Evolutionary conservation across 441 rosid genomes (phyloP).

Genomic region (Adansonia gregorii): DNA sequence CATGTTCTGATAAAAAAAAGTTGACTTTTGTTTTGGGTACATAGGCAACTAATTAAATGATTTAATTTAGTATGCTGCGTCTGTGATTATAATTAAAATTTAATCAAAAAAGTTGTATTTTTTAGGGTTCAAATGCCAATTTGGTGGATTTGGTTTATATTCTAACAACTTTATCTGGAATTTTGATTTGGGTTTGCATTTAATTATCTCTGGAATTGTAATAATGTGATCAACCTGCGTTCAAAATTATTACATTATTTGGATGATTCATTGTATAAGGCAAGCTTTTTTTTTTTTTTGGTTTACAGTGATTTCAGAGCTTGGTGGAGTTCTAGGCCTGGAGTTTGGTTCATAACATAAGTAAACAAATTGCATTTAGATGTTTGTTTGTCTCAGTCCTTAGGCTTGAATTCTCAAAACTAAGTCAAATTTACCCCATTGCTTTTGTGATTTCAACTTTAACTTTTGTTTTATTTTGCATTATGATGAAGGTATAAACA

Average conservation of each 20-base stretch:
- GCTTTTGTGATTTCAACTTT: neutral
- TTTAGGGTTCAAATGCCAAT: neutral
- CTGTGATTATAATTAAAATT: neutral
- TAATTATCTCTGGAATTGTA: neutral
- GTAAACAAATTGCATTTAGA: neutral
- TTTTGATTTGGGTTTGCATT: slow-evolving; percentile 12
- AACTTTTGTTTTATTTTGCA: neutral
- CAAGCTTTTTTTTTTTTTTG: neutral
- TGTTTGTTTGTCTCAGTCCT: neutral
- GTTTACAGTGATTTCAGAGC: neutral
- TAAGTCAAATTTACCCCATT: neutral
- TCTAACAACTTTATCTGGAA: neutral
- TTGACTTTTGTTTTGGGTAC: neutral
- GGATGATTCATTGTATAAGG: neutral
- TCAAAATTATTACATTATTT: neutral
- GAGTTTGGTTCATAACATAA: neutral
- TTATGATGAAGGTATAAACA: neutral
- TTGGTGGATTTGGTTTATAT: slow-evolving; percentile 9
- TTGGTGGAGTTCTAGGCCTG: slow-evolving; percentile 9
- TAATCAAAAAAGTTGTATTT: neutral
- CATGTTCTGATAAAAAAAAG: neutral
- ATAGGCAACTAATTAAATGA: neutral
- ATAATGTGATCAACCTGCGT: slow-evolving; percentile 11
- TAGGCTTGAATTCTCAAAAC: neutral
- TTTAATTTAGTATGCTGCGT: neutral